Evolutionary conservation across 352 stramenopile genomes (phyloP).

Genomic region (Globisporangium viniferum): DNA sequence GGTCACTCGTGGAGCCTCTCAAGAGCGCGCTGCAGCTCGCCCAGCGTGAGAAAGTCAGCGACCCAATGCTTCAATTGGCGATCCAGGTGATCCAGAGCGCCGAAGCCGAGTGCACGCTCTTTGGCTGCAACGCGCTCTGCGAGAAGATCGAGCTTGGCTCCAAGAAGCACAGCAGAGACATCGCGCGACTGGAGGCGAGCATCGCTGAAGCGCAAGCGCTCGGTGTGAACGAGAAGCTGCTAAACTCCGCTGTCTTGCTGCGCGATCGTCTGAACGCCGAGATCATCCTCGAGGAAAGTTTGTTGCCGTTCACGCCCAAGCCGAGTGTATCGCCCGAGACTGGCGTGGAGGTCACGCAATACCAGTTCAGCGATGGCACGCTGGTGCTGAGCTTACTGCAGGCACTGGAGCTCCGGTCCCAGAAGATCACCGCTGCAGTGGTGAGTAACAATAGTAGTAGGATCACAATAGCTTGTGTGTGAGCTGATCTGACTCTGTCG

Average conservation of each 20-base stretch:
- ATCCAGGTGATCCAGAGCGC: slow-evolving; percentile 67
- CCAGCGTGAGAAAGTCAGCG: slow-evolving; percentile 41
- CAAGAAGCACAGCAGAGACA: slow-evolving; percentile 46
- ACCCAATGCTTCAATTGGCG: slow-evolving; percentile 51
- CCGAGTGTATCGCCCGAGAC: slow-evolving; percentile 20
- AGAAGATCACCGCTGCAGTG: slow-evolving; percentile 49
- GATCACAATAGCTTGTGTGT: background rate
- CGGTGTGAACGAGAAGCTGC: slow-evolving; percentile 55
- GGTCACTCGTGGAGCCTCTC: slow-evolving; percentile 61
- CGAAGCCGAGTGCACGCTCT: slow-evolving; percentile 81
- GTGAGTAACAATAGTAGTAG: slow-evolving; percentile 12
- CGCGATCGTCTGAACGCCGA: slow-evolving; percentile 65
- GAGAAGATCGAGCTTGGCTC: slow-evolving; percentile 56
- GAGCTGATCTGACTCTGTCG: background rate
- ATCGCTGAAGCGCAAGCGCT: slow-evolving; percentile 47
- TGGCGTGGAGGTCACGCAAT: slow-evolving; percentile 27
- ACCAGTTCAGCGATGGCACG: slow-evolving; percentile 52
- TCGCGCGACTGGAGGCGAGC: slow-evolving; percentile 62
- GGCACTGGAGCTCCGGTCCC: slow-evolving; percentile 59
- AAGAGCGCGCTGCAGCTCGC: slow-evolving; percentile 53
- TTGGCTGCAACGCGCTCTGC: slow-evolving; percentile 64
- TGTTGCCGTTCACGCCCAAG: slow-evolving; percentile 43
- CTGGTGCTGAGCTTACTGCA: slow-evolving; percentile 53
- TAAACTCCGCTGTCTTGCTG: slow-evolving; percentile 36
- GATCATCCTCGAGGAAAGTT: slow-evolving; percentile 53